phyloP scores from a whole-genome alignment of 805 yeast species.

The Myxozyma vanderwaltii region DNA sequence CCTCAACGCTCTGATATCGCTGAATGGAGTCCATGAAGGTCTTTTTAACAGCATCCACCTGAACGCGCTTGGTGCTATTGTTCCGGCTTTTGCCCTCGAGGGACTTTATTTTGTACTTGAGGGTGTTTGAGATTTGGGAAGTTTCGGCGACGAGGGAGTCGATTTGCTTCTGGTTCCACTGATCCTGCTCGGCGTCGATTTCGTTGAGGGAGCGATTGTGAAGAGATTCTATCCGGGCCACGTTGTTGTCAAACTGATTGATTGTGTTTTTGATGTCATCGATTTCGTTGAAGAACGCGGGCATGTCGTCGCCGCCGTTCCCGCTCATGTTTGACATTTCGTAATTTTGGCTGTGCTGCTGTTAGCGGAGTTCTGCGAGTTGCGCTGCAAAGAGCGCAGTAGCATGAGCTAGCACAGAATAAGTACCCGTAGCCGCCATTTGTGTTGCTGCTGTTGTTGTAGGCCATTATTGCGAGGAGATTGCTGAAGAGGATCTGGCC shows the following conservation, averaged over 20 bases:
- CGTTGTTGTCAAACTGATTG: conserved; percentile 67
- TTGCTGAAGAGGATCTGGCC: no score
- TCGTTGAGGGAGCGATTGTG: conserved; percentile 74
- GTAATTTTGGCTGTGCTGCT: conserved; percentile 23
- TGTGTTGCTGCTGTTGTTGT: conserved; percentile 1
- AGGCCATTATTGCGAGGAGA: conserved; percentile 6
- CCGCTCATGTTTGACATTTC: conserved; percentile 27
- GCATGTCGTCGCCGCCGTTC: conserved; percentile 28
- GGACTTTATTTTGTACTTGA: conserved; percentile 74
- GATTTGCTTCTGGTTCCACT: conserved; percentile 69
- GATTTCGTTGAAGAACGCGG: conserved; percentile 63
- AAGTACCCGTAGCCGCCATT: conserved; percentile 13
- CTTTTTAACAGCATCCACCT: conserved; percentile 84
- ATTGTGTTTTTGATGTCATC: conserved; percentile 68
- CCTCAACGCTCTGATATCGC: conserved; percentile 83
- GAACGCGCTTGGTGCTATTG: conserved; percentile 81
- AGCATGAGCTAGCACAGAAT: no score
- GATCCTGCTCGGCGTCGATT: conserved; percentile 64
- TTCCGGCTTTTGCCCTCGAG: conserved; percentile 56
- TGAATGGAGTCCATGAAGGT: conserved; percentile 84
- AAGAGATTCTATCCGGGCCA: conserved; percentile 67
- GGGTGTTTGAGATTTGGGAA: conserved; percentile 68
- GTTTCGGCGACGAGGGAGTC: conserved; percentile 79
- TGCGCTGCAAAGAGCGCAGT: no score
- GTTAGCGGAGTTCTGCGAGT: no score